Conservation (phyloP, 2,329 filamentous ascomycete genomes). For the Thielaviopsis ethacetica region DNA sequence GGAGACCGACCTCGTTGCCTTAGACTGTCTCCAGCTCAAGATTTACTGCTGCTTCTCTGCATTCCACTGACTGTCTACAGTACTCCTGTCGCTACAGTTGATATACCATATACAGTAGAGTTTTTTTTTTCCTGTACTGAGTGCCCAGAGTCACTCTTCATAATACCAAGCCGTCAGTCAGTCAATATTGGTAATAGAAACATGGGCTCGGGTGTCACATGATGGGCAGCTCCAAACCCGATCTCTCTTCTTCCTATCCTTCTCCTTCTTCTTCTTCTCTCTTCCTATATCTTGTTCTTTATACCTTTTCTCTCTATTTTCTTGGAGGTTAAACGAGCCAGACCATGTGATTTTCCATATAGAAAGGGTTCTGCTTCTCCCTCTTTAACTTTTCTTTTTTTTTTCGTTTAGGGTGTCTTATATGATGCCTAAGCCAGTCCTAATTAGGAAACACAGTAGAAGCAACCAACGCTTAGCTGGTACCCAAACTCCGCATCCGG, state of each 20-base stretch:
- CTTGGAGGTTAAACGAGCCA: not conserved
- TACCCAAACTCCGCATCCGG: conserved; percentile 6
- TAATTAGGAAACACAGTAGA: conserved; percentile 3
- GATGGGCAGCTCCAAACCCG: not conserved
- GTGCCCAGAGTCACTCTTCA: not conserved
- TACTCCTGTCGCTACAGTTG: not conserved
- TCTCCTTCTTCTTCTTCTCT: no score
- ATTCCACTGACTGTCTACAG: not conserved
- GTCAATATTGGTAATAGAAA: not conserved
- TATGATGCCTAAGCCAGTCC: not conserved
- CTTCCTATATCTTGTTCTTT: not conserved
- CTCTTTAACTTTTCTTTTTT: not conserved
- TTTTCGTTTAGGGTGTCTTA: not conserved
- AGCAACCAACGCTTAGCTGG: not conserved
- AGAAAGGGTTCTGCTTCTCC: not conserved
- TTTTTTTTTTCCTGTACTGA: no score
- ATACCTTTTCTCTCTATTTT: not conserved
- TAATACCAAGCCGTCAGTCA: not conserved
- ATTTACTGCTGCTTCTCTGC: not conserved
- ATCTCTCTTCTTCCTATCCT: not conserved
- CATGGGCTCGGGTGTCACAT: not conserved
- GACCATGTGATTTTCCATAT: not conserved
- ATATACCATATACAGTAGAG: not conserved
- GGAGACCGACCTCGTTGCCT: not conserved
- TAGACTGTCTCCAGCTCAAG: not conserved